Conservation (phyloP, 805 yeast species). For the Brettanomyces anomalus region DNA sequence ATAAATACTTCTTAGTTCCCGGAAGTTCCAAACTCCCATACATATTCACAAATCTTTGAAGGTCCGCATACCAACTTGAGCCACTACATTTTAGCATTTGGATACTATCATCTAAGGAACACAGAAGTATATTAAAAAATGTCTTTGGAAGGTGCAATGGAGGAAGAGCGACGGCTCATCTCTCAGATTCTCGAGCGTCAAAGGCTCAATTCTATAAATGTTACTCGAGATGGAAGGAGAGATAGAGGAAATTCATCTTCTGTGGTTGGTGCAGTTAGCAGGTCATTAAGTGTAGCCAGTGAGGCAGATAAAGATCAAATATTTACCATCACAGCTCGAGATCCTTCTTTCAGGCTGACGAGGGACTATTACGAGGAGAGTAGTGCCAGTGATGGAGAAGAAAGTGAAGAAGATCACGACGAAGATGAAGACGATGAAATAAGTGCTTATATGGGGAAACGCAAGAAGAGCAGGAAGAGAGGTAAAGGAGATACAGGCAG, state of each 20-base stretch:
- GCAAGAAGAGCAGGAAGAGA: background rate
- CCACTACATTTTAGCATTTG: too few species aligned
- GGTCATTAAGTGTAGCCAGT: constrained; percentile 17
- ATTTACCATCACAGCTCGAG: constrained; percentile 64
- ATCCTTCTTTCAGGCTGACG: constrained; percentile 57
- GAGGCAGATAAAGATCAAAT: constrained; percentile 22
- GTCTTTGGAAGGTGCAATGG: constrained; percentile 27
- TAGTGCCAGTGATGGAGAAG: background rate
- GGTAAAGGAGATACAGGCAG: background rate
- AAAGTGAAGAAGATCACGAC: background rate
- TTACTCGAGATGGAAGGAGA: constrained; percentile 10
- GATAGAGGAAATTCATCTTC: constrained; percentile 3
- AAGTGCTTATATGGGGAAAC: too few species aligned
- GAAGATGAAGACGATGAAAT: background rate
- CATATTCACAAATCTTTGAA: too few species aligned
- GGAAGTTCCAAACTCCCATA: too few species aligned
- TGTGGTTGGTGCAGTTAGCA: constrained; percentile 3
- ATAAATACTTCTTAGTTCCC: too few species aligned
- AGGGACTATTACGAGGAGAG: background rate
- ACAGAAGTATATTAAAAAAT: too few species aligned
- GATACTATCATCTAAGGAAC: too few species aligned
- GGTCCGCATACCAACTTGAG: too few species aligned
- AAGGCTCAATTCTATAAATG: constrained; percentile 13
- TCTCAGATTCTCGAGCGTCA: constrained; percentile 24
- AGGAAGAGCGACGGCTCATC: constrained; percentile 24